Evolutionary conservation across 257 asterid genomes (phyloP), one percentile per base, ranked within the genome.

Genomic region (Salvia miltiorrhiza): DNA sequence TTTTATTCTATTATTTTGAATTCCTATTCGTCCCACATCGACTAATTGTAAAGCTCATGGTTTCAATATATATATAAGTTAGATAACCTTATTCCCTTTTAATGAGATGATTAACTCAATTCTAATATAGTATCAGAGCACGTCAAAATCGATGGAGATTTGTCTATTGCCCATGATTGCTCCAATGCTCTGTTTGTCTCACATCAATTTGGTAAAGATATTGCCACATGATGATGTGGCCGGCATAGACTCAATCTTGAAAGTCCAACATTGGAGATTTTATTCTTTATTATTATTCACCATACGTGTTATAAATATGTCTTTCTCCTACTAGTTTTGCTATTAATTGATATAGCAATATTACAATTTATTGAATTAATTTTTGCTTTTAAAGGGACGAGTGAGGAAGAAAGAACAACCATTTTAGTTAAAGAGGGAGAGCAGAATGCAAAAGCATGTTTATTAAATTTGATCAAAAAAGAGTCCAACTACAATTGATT

Each of bases 401-500:
- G 56, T 9, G 17, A 28, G 32, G 39, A 61, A 40, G 49, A 61
- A 56, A 57, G 30, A 49, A 39, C 32, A 2, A 7, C 55, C 20
- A 49, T 49, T 49, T 17, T 11, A 59, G 61, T 64, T 73, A 80
- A 74, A 71, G 76, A 74, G 70, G 61, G 65, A 49, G 75, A 75
- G 76, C 73, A 79, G 63, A 76, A 63, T 66, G 75, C 54, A 54
- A 77, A 72, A 77, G 75, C 71, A 73, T 43, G 73, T 17, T 75
- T 80, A 68, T 63, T 68, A 63, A 69, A 77, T 70, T 67, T 58
- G 64, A 71, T 76, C 23, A 61, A 64, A 21, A n/a, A 71, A 14
- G 54, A 49, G 58, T 74, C 81, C 85, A 82, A 75, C 89, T 54
- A 82, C 80, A 74, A 77, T 52, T 76, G 85, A 83, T 85, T 82